Conservation (phyloP, 352 stramenopile species). For the Pythium folliculosum region DNA sequence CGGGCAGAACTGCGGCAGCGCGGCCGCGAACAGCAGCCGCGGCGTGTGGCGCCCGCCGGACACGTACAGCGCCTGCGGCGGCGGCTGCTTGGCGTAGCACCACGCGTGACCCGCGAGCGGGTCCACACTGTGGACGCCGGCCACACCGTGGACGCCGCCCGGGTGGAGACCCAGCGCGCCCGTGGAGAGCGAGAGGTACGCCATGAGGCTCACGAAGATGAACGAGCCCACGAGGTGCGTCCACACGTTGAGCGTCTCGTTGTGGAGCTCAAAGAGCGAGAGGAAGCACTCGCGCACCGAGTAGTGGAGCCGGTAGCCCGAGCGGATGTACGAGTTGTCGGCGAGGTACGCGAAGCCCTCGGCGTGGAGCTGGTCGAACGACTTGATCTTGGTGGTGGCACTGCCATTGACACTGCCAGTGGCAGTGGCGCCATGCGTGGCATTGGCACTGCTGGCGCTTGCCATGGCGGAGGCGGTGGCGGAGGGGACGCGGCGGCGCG, state of each 20-base stretch:
- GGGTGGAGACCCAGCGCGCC: conserved; percentile 38
- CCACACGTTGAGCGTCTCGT: conserved; percentile 90
- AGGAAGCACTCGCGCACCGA: conserved; percentile 71
- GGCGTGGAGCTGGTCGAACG: conserved; percentile 76
- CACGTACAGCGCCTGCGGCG: conserved; percentile 35
- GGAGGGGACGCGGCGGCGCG: conserved; percentile 4
- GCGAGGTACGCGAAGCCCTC: conserved; percentile 81
- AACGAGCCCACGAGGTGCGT: conserved; percentile 86
- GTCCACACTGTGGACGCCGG: neutral
- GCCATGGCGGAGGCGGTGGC: conserved; percentile 5
- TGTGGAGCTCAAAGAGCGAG: conserved; percentile 87
- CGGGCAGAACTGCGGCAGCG: conserved; percentile 48
- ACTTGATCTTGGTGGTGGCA: conserved; percentile 44
- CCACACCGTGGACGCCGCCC: conserved; percentile 8
- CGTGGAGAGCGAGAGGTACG: conserved; percentile 66
- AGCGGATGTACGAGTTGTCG: conserved; percentile 88
- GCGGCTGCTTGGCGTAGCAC: conserved; percentile 22
- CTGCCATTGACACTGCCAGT: neutral
- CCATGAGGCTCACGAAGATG: conserved; percentile 81
- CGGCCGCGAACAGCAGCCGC: conserved; percentile 43
- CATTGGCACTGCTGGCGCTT: conserved; percentile 16
- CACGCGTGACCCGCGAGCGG: conserved; percentile 37
- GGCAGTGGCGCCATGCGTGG: conserved; percentile 11
- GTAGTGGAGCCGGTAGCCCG: conserved; percentile 86
- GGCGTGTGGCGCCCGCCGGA: conserved; percentile 50